A percentile compares a stretch with the other conserved stretches of the same genome.
phyloP scores from a whole-genome alignment of 2,329 filamentous ascomycete species.

The Aureobasidium sp. region DNA sequence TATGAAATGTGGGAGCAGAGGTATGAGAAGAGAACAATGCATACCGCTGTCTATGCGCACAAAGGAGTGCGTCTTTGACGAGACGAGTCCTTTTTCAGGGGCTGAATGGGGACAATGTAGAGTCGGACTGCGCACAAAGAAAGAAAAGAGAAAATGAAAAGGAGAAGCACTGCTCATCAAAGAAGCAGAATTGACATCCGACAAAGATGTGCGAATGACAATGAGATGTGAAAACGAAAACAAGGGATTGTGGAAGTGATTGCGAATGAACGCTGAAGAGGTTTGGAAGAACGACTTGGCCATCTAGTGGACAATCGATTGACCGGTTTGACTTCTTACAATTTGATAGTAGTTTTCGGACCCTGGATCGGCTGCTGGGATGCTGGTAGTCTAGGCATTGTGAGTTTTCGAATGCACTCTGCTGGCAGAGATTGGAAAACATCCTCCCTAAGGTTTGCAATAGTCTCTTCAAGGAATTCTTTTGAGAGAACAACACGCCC shows the following conservation, averaged over 20 bases:
- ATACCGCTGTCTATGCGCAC: background rate
- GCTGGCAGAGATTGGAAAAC: too few species aligned
- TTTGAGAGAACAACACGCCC: too few species aligned
- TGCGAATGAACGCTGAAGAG: background rate
- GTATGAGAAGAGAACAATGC: background rate
- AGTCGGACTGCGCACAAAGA: background rate
- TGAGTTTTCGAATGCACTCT: too few species aligned
- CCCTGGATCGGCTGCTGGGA: too few species aligned
- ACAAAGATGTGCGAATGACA: background rate
- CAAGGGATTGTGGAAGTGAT: background rate
- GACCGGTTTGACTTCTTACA: too few species aligned
- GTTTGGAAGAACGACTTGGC: too few species aligned
- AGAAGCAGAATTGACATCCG: background rate
- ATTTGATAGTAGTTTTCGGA: too few species aligned
- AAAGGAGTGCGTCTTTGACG: background rate
- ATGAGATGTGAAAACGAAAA: background rate
- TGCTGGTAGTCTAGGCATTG: too few species aligned
- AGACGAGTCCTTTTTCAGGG: background rate
- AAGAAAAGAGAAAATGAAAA: background rate
- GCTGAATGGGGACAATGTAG: background rate
- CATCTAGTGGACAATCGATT: too few species aligned
- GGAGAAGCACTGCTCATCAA: background rate
- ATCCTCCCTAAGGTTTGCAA: too few species aligned
- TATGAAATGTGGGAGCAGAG: background rate
- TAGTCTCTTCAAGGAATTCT: too few species aligned